phyloP scores from a whole-genome alignment of 2,329 filamentous ascomycete species.

The Fusarium equiseti region DNA sequence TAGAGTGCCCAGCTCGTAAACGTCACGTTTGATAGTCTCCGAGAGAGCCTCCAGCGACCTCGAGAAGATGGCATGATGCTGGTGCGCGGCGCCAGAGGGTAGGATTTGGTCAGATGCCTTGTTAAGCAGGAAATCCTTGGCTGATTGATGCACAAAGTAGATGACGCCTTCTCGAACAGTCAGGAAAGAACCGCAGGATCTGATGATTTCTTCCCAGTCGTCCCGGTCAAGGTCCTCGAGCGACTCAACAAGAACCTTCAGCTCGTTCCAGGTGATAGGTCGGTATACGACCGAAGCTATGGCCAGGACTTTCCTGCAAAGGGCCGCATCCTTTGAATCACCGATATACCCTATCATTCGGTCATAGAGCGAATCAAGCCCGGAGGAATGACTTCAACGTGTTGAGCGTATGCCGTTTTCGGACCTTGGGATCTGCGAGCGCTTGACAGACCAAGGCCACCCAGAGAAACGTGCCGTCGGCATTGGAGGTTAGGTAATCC shows the following conservation, averaged over 20 bases:
- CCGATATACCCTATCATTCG: conserved; percentile 54
- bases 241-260: conserved; percentile 25
- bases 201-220: conserved; percentile 47
- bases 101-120: no score
- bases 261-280: conserved; percentile 54
- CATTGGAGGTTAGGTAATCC: background rate
- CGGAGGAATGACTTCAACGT: background rate
- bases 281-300: conserved; percentile 49
- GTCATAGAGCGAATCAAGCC: conserved; percentile 48
- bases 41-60: background rate
- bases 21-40: fast-evolving
- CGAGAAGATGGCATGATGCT: background rate
- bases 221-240: conserved; percentile 7
- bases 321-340: conserved; percentile 43
- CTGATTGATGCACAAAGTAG: conserved; percentile 43
- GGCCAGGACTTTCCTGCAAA: conserved; percentile 54
- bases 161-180: conserved; percentile 48
- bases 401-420: background rate
- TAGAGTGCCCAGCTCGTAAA: fast-evolving
- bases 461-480: background rate
- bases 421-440: background rate
- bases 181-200: conserved; percentile 55
- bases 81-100: no score
- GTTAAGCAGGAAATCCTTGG: background rate
- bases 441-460: background rate